Base-by-base conservation (phyloP, 306 rosid species). In the Cercis canadensis region DNA sequence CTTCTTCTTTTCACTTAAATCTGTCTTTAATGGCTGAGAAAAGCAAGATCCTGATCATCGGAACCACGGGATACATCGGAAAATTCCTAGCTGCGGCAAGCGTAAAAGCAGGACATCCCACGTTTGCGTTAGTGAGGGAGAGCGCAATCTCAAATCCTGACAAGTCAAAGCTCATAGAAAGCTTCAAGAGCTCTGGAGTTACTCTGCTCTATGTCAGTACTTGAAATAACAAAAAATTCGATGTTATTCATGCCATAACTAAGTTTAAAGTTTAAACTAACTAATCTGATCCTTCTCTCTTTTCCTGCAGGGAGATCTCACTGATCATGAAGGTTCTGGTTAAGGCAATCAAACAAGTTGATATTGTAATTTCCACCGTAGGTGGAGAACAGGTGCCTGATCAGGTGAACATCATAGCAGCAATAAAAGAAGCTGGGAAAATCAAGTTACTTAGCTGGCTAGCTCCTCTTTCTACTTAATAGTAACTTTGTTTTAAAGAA, bases 11-110 rank as follows among this genome's bases (percentile, higher is more conserved):
- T 18, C 5, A 57, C 43, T 45, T 7, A 0, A 58, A 58, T 4
- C 64, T 46, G n/a, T 46, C 10, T 21, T 7, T 43, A 32, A 81
- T 75, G 88, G 86, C 81, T 2, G 32, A 33, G 9, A 60, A 71
- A 58, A 65, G 73, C 63, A 84, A 57, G 68, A 81, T 84, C 59
- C 59, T 84, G 0, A 15, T 81, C 21, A 44, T 81, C 1, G 86
- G 88, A 70, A 57, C 77, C 0, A 75, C 86, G 0, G 84, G 86
- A 29, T 57, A 79, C 33, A 67, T 75, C 0, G 86, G 86, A 40
- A 78, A 82, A 19, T 77, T 55, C 63, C 52, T 84, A 33, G 77
- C 78, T 0, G 60, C 74, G 79, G 86, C 81, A 3, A 84, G 86
- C 18, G 14, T 63, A 0, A 75, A 81, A 51, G 84, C 72, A 6